These are phyloP conservation scores for Malassezia yamatoensis DNA, from an alignment of 1,284 basidiomycete species.

Conservation along the genomic window DNA sequence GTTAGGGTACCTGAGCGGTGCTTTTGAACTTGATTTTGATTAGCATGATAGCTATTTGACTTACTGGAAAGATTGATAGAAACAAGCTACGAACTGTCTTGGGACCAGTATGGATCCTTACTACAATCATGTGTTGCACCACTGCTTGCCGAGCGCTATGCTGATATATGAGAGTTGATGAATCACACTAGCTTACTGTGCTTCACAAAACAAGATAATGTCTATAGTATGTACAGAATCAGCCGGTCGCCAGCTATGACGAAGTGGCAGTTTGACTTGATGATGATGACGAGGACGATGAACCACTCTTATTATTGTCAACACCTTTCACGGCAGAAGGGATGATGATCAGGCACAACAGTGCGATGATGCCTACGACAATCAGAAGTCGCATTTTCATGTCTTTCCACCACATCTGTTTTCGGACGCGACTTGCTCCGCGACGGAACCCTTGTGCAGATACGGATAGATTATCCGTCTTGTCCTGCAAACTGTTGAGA, in stretches of 20 bases:
- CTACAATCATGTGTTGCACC: too few species aligned
- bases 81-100: too few species aligned
- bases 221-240: too few species aligned
- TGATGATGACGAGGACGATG: conserved; percentile 4
- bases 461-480: conserved; percentile 94
- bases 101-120: too few species aligned
- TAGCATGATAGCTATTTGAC: neutral
- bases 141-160: too few species aligned
- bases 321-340: conserved; percentile 10
- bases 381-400: conserved; percentile 31
- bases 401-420: conserved; percentile 61
- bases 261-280: neutral
- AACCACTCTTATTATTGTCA: neutral
- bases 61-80: conserved; percentile 1
- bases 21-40: conserved; percentile 29
- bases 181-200: too few species aligned
- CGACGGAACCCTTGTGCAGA: conserved; percentile 98
- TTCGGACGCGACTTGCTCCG: conserved; percentile 92
- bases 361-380: conserved; percentile 40
- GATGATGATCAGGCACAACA: conserved; percentile 45
- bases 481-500: conserved; percentile 87
- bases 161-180: too few species aligned
- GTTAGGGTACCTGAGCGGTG: conserved; percentile 30
- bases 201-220: too few species aligned
- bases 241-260: too few species aligned